Base-by-base conservation (phyloP, 257 asterid species). In the Asclepias syriaca region DNA sequence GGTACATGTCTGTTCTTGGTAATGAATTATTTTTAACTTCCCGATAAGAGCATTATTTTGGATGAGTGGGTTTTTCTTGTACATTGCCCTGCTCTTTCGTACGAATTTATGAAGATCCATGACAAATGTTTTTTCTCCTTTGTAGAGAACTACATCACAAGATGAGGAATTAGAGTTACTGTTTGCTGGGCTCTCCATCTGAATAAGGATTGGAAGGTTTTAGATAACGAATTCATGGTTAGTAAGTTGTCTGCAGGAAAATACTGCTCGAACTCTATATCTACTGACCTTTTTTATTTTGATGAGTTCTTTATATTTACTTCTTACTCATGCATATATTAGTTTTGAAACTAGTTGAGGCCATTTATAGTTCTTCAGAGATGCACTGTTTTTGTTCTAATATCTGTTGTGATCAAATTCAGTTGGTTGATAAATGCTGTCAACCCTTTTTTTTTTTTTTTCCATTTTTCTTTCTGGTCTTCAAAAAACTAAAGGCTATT, bases 151-250 rank as follows among this genome's bases (percentile, higher is more conserved):
- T 55, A 75, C 82, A 5, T 76, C 95, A 51, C 95, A 87, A 76
- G 95, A 92, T 8, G 85, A 90, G 82, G 98, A 87, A 80, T 76
- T 90, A 87, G 95, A 90, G 80, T 79, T 85, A 84, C 89, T 92
- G 40, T 88, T 92, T 77, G 78, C 98, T 22, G 96, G 96, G 79
- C 96, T 92, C 56, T 88, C 75, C 56, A 60, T 89, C 75, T 90
- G 88, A 84, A 75, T 81, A 71, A 66, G 48, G 54, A 51, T 18
- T 37, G 8, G 58, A 43, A 32, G 0, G 16, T 40, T 46, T 50
- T 56, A 27, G 51, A 57, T 43, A 19, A 14, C 3, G 8, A 49
- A 29, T 22, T 45, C 58, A 27, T 8, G 2, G 72, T 66, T 29
- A 60, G 74, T 72, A 8, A 8, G 50, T 56, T 45, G 4, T 40